Evolutionary conservation across 768 basidiomycete genomes (phyloP), one percentile per base, ranked within the genome.

Genomic region (Lentinus tigrinus): DNA sequence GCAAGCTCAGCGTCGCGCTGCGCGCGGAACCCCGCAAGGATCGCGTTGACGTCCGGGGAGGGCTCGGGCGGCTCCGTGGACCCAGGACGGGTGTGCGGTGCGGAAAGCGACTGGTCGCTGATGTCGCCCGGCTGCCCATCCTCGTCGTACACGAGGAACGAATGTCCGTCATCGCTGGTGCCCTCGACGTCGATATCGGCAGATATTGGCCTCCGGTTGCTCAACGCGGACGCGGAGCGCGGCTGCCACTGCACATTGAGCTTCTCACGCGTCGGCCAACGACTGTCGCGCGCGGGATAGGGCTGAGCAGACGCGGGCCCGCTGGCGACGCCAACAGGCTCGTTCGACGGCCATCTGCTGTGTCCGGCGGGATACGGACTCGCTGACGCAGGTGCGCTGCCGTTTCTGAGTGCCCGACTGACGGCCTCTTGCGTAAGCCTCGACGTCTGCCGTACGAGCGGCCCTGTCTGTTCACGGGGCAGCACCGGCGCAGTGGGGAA

Each of bases 401-500:
- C 24, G 23, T 47, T 36, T 17, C 46, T 42, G 10, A 21, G 42
- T 13, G 51, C 55, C 16, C 56, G 61, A 7, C 34, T 54, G 4
- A 61, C 56, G 21, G 56, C 57, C 11, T 58, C 52, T n/a, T 52
- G 52, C 17, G 61, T 60, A 7, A 62, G 42, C 52, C 54, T 61
- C 40, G 63, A 64, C 27, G 65, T 60, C 27, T 63, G 58, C 28
- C 60, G 67, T 44, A 67, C 55, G 24, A 64, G 62, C 42, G 56
- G 51, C 6, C 63, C 54, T 26, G 64, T 63, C 31, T 63, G 64
- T 53, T 54, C 61, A 36, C 48, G 69, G 48, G 57, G 68, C 6
- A 73, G 55, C n/a, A 80, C 60, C 4, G 63, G 60, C 38, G 64
- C 56, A 3, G 59, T 61, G n/a, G 62, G 65, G 57, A 65, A 61